Evolutionary conservation across 139 green algal species (phyloP).

Genomic region (Coelastrella sp.): DNA sequence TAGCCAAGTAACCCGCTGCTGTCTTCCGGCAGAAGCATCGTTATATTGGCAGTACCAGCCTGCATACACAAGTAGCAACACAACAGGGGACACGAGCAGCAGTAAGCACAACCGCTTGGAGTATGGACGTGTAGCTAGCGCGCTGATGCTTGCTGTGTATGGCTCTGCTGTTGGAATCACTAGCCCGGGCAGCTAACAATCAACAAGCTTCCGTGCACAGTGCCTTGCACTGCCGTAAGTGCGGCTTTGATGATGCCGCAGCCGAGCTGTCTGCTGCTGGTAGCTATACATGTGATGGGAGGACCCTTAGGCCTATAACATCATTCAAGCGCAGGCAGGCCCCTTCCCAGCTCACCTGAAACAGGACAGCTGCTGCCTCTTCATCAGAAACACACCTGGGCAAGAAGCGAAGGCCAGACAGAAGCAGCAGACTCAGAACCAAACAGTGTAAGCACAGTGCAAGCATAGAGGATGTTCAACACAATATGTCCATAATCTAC

Average conservation of each 20-base stretch:
- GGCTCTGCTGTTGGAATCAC: no score
- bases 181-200: no score
- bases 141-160: no score
- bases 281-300: not conserved
- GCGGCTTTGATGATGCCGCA: no score
- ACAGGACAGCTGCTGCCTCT: constrained; percentile 3
- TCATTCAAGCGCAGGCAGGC: not conserved
- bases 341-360: not conserved
- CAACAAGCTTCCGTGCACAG: no score
- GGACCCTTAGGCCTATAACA: no score
- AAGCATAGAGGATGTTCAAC: no score
- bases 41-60: not conserved
- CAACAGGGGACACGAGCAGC: not conserved
- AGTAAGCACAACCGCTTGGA: not conserved
- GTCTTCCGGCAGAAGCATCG: constrained; percentile 21
- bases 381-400: constrained; percentile 27
- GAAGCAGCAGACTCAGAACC: not conserved
- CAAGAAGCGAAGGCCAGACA: not conserved
- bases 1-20: not conserved
- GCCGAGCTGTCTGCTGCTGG: no score
- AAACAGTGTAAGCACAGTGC: not conserved
- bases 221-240: no score
- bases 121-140: no score
- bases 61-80: not conserved
- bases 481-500: no score